Conservation (phyloP, 192 early-diverging fungal genomes). For the Obelidium mucronatum region DNA sequence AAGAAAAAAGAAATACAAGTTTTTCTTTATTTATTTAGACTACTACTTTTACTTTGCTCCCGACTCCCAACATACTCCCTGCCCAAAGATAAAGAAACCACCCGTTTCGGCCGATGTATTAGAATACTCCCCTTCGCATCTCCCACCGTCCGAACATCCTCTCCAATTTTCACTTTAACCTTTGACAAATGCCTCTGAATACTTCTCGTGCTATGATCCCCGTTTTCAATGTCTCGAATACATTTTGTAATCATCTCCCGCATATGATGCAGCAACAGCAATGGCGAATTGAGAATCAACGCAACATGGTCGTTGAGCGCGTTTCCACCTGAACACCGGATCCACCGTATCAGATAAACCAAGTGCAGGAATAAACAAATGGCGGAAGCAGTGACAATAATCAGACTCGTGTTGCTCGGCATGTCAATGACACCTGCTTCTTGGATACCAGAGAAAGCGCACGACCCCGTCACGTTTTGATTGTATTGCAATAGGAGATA, state of each 20-base stretch:
- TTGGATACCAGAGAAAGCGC: background rate
- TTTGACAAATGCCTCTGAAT: conserved; percentile 11
- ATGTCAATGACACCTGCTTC: conserved; percentile 8
- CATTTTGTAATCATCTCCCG: background rate
- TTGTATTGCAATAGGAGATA: conserved; percentile 21
- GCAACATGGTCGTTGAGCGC: background rate
- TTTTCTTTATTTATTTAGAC: too few relatives aligned
- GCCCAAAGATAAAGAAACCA: background rate
- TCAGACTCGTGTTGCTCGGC: background rate
- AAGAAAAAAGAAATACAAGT: too few relatives aligned
- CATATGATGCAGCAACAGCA: conserved; percentile 7
- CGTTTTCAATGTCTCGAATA: background rate
- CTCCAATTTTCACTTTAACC: conserved; percentile 9
- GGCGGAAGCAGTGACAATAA: background rate
- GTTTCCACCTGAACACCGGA: background rate
- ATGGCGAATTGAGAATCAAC: conserved; percentile 4
- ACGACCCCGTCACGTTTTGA: background rate
- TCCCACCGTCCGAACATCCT: background rate
- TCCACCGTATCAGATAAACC: background rate
- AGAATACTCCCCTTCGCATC: conserved; percentile 14
- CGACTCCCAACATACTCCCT: background rate
- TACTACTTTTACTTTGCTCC: background rate
- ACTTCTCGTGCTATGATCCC: background rate
- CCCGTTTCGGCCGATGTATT: background rate
- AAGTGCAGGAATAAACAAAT: background rate